phyloP scores from a whole-genome alignment of 2,329 filamentous ascomycete genomes.

The Cordyceps cicadae region DNA sequence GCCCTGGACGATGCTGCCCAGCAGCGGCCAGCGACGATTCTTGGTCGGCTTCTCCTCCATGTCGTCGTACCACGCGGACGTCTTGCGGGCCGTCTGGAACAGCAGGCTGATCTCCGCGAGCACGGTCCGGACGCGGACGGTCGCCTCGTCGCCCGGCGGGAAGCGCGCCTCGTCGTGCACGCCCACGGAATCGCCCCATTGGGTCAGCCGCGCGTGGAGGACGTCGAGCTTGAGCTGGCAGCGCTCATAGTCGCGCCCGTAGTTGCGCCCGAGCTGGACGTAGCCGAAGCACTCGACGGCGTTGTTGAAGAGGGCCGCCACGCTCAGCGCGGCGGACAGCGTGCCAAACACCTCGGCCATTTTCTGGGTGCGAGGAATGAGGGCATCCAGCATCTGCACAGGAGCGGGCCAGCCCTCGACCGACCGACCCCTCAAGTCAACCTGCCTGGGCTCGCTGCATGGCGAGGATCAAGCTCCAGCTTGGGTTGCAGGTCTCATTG shows the following conservation, averaged over 20 bases:
- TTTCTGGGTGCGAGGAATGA: neutral
- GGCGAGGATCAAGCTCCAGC: no score
- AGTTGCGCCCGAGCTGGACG: constrained; percentile 28
- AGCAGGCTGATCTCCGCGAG: constrained; percentile 20
- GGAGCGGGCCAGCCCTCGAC: neutral
- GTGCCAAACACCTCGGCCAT: constrained; percentile 18
- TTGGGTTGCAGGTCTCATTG: constrained; percentile 1
- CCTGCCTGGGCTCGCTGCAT: neutral
- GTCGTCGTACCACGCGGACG: constrained; percentile 14
- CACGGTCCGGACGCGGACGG: constrained; percentile 14
- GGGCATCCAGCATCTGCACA: neutral
- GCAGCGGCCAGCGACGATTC: neutral
- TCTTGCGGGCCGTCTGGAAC: constrained; percentile 15
- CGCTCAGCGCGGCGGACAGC: constrained; percentile 23
- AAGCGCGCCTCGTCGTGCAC: constrained; percentile 23
- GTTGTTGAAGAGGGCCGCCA: constrained; percentile 28
- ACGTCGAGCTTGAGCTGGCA: constrained; percentile 26
- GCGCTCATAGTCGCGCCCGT: constrained; percentile 25
- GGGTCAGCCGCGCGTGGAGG: constrained; percentile 22
- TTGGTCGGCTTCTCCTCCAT: constrained; percentile 15
- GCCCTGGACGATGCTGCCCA: constrained; percentile 3
- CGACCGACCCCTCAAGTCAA: no score
- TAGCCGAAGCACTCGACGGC: constrained; percentile 33
- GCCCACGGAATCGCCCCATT: constrained; percentile 26
- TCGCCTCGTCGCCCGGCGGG: constrained; percentile 12